Base-by-base conservation (phyloP, 2,329 filamentous ascomycete species). In the Xylariomycetidae sp. region DNA sequence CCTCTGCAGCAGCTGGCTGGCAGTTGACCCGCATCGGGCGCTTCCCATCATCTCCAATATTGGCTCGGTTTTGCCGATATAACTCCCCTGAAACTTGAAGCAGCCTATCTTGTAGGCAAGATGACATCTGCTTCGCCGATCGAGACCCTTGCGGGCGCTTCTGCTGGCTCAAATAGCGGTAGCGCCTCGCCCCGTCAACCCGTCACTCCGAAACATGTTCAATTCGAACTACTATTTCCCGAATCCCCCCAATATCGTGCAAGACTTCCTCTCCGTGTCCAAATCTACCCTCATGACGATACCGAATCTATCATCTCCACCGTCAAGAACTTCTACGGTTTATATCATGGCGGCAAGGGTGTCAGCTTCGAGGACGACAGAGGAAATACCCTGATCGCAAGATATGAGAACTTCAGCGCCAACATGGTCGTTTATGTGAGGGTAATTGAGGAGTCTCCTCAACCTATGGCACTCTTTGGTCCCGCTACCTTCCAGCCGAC, bases 231-330 rank as follows among this genome's bases (percentile, higher is more conserved):
- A 34, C 70, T 88, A 48, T 78, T 85, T 50, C 70, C 74, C 34
- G 76, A 85, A 49, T 74, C 76, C 19, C 77, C 79, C 40, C 76
- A 82, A 56, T 78, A 77, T 50, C 77, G 79, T 50, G 84, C 83
- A 63, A 81, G 85, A 55, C 70, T 89, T 47, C 85, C 85, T n/a
- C 82, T 90, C 77, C 74, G 85, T 53, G 85, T 90, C 34, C 85
- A 94, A 54, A 96, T 98, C 49, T 95, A 84, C 55, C 87, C 87
- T 29, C 89, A 97, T 62, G 92, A 98, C 68, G 89, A 87, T 33
- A 97, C 90, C 15, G 90, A 97, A 58, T 96, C 89, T 22, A 98
- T 98, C 65, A 87, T 97, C 45, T 92, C 88, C 11, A 97, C 92
- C 2, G 90, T 97, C 56, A 97, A 95, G 74, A 97, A 96, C 70